A percentile compares a stretch with the other conserved stretches of the same genome.
Conservation (phyloP, 805 yeast species). For the Saccharomyces cerevisiae region DNA sequence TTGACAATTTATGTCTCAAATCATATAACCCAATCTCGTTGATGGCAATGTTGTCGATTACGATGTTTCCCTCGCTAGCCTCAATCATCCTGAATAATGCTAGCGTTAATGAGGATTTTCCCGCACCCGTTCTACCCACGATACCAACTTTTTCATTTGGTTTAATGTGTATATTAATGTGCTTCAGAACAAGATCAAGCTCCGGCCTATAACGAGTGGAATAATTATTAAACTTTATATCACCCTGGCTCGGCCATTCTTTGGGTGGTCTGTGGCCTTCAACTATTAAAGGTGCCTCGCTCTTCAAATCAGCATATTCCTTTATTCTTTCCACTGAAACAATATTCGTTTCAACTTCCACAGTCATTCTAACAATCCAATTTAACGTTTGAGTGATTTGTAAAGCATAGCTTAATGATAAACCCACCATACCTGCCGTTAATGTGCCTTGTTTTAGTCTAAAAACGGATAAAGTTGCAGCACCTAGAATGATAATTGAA, state of each 20-base stretch:
- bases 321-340: constrained; percentile 92
- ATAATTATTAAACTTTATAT: constrained; percentile 58
- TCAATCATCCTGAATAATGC: constrained; percentile 84
- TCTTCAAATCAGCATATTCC: constrained; percentile 68
- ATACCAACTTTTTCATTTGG: constrained; percentile 85
- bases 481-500: constrained; percentile 74
- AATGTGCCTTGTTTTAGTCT: constrained; percentile 60
- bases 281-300: constrained; percentile 78
- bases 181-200: constrained; percentile 68
- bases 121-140: constrained; percentile 97
- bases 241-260: constrained; percentile 70
- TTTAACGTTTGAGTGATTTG: constrained; percentile 89
- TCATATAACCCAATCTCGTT: constrained; percentile 65
- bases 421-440: constrained; percentile 88
- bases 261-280: constrained; percentile 58
- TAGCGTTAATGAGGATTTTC: constrained; percentile 77
- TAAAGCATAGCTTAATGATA: constrained; percentile 85
- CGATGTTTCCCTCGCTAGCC: constrained; percentile 58
- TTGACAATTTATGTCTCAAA: constrained; percentile 66
- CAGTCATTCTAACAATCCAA: constrained; percentile 98
- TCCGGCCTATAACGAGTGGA: constrained; percentile 80
- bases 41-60: constrained; percentile 64
- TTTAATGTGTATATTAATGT: constrained; percentile 53
- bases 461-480: constrained; percentile 74
- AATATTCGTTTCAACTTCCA: constrained; percentile 94